Base-by-base conservation (phyloP, 2,329 filamentous ascomycete species). In the Dryadomyces quercus-mongolicae region DNA sequence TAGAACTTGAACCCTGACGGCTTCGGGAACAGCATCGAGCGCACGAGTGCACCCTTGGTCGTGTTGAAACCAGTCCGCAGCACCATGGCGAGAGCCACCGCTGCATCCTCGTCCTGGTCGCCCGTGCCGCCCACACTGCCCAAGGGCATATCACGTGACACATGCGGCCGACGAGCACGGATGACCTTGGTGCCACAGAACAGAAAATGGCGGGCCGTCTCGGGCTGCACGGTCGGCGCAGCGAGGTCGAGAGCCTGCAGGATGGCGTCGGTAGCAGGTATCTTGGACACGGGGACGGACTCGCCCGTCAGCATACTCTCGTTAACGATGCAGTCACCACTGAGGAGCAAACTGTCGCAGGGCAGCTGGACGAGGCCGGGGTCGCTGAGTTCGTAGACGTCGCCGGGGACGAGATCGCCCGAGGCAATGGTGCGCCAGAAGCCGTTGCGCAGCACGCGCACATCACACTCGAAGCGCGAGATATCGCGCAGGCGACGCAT, bases 1-100 rank as follows among this genome's bases (percentile, higher is more conserved):
- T 98, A 98, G 66, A 98, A 98, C 64, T 94, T 97, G 79, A 98
- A 98, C 0, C 92, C 92, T 0, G 92, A 95, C 1, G 93, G 93
- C 65, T 98, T 98, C 0, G 93, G 94, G 65, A 98, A 98, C 42
- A 98, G 78, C 92, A 98, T 98, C 0, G 93, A 97, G 22, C 93
- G 86, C 56, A 98, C 90, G 18, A 98, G 74, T 10, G 93, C 88
- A 22, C 93, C 93, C 67, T 98, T 98, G 1, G 93, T 98, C 0
- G 93, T 98, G 66, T 94, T 94, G 70, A 98, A 98, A 1, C 93
- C 93, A 2, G 91, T 98, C 58, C 93, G 82, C 31, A 96, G 84
- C 16, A 95, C 90, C 70, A 98, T 84, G 13, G 92, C 93, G 40
- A 98, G 75, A 1, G 89, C 92, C 55, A 92, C 90, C 47, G 88